A percentile compares a stretch with the other conserved stretches of the same genome.
Evolutionary conservation across 2,329 filamentous ascomycete species (phyloP).

Genomic region (Xylariaceae sp.): DNA sequence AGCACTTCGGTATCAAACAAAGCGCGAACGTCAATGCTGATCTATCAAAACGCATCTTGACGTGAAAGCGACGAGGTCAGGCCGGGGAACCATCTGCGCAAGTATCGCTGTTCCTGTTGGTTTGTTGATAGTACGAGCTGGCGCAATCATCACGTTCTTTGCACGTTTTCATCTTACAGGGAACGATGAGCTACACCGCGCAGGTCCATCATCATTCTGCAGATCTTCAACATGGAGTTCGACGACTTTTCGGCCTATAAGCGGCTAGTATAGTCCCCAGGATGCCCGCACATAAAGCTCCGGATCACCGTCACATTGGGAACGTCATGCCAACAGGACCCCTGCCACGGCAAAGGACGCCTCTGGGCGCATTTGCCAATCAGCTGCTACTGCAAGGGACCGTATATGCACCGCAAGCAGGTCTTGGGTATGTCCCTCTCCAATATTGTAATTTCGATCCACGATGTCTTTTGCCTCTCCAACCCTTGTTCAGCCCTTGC

Average conservation of each 20-base stretch:
- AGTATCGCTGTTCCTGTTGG: not conserved
- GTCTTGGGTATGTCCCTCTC: slow-evolving; percentile 6
- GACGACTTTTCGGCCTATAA: not conserved
- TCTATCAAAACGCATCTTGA: slow-evolving; percentile 13
- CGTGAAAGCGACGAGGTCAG: not conserved
- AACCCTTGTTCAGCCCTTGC: too few relatives aligned
- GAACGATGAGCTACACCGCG: too few relatives aligned
- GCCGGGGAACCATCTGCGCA: not conserved
- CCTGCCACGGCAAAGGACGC: slow-evolving; percentile 21
- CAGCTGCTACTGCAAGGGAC: slow-evolving; percentile 1
- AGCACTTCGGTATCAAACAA: slow-evolving; percentile 5
- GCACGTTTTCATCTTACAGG: too few relatives aligned
- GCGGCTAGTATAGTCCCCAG: not conserved
- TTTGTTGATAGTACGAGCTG: too few relatives aligned
- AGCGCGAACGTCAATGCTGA: slow-evolving; percentile 7
- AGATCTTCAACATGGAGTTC: not conserved
- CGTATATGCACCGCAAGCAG: slow-evolving; percentile 8
- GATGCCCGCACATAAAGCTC: slow-evolving; percentile 3
- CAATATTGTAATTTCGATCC: too few relatives aligned
- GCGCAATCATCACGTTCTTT: too few relatives aligned
- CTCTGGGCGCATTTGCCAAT: slow-evolving; percentile 19
- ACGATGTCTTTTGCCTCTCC: too few relatives aligned
- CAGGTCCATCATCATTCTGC: not conserved
- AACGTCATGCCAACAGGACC: slow-evolving; percentile 2
- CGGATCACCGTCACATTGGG: slow-evolving; percentile 5